Conservation (phyloP, 371 early-diverging fungal species). For the Mortierella sp. region DNA sequence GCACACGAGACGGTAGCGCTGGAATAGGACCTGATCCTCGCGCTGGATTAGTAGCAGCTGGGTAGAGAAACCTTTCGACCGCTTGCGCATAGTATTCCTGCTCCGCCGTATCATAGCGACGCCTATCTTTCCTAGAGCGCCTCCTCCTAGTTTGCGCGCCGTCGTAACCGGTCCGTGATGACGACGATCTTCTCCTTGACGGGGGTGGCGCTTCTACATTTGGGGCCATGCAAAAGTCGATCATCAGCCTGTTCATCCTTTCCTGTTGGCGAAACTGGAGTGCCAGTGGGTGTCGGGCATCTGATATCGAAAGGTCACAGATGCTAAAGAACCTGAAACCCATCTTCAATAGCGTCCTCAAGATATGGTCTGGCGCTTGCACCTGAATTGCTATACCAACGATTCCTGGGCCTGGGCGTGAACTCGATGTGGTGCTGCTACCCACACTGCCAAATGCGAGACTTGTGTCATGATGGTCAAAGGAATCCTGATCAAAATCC, state of each 20-base stretch:
- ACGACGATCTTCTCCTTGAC: too few species aligned
- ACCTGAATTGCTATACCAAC: conserved; percentile 50
- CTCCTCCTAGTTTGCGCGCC: conserved; percentile 1
- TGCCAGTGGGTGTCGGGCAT: conserved; percentile 33
- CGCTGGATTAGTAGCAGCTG: conserved; percentile 17
- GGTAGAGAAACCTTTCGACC: conserved; percentile 35
- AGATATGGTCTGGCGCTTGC: conserved; percentile 38
- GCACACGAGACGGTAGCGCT: not conserved
- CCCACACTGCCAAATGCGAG: conserved; percentile 51
- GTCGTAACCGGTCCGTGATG: not conserved
- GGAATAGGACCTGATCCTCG: conserved; percentile 20
- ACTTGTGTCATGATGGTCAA: conserved; percentile 32
- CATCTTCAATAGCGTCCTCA: conserved; percentile 32
- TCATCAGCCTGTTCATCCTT: conserved; percentile 33
- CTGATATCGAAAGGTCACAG: conserved; percentile 47
- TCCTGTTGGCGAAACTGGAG: conserved; percentile 47
- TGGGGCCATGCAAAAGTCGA: conserved; percentile 52
- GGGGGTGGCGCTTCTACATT: conserved; percentile 3
- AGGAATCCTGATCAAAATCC: conserved; percentile 5
- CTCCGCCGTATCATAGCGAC: conserved; percentile 15
- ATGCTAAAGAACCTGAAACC: conserved; percentile 49
- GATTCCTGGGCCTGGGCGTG: conserved; percentile 50
- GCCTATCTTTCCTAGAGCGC: not conserved
- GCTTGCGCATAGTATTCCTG: conserved; percentile 20
- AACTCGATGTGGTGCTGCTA: conserved; percentile 45